Evolutionary conservation across 2,329 filamentous ascomycete genomes (phyloP), one percentile per base, ranked within the genome.

Genomic region (Trichophyton equinum): DNA sequence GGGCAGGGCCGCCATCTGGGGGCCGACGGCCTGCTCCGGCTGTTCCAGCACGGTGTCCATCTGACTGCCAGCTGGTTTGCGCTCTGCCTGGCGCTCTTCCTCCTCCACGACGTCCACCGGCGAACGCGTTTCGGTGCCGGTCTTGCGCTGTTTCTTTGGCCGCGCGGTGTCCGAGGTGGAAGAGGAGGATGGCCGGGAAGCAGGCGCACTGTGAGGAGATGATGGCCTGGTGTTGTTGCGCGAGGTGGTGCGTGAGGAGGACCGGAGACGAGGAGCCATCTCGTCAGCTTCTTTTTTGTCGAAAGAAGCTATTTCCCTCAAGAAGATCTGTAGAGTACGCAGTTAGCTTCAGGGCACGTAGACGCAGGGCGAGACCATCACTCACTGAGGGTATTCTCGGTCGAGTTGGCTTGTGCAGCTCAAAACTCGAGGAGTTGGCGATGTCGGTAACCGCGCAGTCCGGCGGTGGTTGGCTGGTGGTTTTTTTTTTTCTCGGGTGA

Each of bases 191-290:
- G 33, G 66, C 38, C 64, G 63, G 22, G 65, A 27, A 9, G 63
- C 62, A 46, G 65, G 64, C 59, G 65, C 62, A 63, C 65, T 64
- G 33, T 66, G 63, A 46, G 71, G 70, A 36, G 70, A 71, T 42
- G 68, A 68, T n/a, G 70, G 71, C 47, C 71, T 68, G 57, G 71
- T 72, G 59, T 66, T 67, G 60, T 68, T 68, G 58, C 55, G 49
- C 36, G 70, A 68, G 59, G 64, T 65, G 61, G 66, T 67, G 63
- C 68, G 68, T 62, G 72, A 72, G 46, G 68, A 66, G 18, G 70
- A 72, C 42, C 71, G 71, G 62, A 73, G 69, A 61, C 68, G 71
- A 64, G 68, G 70, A 67, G 71, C 68, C 71, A 73, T 73, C 49
- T 53, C 49, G 20, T n/a, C 49, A 30, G 49, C 22, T 53, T 30